phyloP scores from a whole-genome alignment of 164 flowering plant genomes.

The Litsea cubeba region DNA sequence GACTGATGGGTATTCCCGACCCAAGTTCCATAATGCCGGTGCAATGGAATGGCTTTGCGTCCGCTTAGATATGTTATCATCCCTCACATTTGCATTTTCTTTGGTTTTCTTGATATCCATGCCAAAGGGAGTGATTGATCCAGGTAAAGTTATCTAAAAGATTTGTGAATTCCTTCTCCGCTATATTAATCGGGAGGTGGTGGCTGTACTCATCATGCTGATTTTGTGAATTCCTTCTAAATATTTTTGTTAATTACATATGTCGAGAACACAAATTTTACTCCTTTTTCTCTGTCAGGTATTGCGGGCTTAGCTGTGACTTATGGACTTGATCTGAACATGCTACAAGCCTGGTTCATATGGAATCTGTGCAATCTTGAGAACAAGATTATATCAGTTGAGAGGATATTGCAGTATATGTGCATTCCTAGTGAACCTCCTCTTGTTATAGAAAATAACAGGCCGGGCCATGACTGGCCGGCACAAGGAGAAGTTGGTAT shows the following conservation, averaged over 20 bases:
- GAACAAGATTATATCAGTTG: slow-evolving; percentile 45
- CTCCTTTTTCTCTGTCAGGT: slow-evolving; percentile 20
- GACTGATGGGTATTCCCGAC: slow-evolving; percentile 29
- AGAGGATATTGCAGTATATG: slow-evolving; percentile 30
- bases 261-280: background rate
- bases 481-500: slow-evolving; percentile 22
- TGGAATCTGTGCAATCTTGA: slow-evolving; percentile 41
- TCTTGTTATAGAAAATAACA: slow-evolving; percentile 20
- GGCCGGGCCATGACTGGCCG: slow-evolving; percentile 22
- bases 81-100: slow-evolving; percentile 31
- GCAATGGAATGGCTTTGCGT: slow-evolving; percentile 44
- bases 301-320: slow-evolving; percentile 50
- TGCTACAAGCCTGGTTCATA: slow-evolving; percentile 24
- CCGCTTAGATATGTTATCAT: slow-evolving; percentile 37
- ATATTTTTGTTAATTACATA: background rate
- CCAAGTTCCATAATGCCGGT: slow-evolving; percentile 30
- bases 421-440: slow-evolving; percentile 30
- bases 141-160: slow-evolving; percentile 19
- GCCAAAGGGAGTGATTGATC: slow-evolving; percentile 34
- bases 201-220: too few species aligned
- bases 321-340: slow-evolving; percentile 42
- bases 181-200: too few species aligned
- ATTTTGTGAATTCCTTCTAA: too few species aligned
- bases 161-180: too few species aligned
- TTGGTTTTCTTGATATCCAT: slow-evolving; percentile 34